Conservation (phyloP, 2,329 filamentous ascomycete species). For the Pyricularia grisea region DNA sequence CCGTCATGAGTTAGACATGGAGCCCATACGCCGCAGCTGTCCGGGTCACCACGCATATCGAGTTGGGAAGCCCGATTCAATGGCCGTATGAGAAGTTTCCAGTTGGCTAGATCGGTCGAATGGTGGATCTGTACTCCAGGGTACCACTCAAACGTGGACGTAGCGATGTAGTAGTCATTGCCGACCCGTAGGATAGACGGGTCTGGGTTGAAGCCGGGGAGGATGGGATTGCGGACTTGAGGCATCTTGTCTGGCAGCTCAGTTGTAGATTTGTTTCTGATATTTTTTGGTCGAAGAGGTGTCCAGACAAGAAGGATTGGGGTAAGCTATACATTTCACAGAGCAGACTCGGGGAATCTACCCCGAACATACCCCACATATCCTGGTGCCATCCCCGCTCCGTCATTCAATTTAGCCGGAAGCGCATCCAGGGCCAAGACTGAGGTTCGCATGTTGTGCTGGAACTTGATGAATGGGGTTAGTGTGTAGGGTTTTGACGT, state of each 20-base stretch:
- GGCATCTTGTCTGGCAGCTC: not conserved
- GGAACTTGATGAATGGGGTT: no score
- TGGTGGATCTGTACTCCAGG: slow-evolving; percentile 47
- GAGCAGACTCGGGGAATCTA: not conserved
- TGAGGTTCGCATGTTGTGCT: not conserved
- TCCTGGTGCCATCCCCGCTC: not conserved
- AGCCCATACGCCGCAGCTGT: slow-evolving; percentile 55
- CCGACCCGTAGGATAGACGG: slow-evolving; percentile 42
- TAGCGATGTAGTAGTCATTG: slow-evolving; percentile 45
- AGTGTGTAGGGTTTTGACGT: no score
- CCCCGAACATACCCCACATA: not conserved
- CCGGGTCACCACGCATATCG: slow-evolving; percentile 35
- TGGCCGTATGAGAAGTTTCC: slow-evolving; percentile 36
- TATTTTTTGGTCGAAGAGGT: not conserved
- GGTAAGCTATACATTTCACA: not conserved
- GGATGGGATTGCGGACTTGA: slow-evolving; percentile 39
- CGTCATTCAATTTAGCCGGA: slow-evolving; percentile 1
- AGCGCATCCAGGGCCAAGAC: not conserved
- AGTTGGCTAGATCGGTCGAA: slow-evolving; percentile 42
- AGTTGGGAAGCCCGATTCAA: slow-evolving; percentile 39
- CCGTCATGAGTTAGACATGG: slow-evolving; percentile 55
- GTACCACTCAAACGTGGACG: slow-evolving; percentile 46
- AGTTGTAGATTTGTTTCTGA: not conserved
- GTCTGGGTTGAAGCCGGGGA: slow-evolving; percentile 45
- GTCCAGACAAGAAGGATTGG: not conserved